Evolutionary conservation across 495 filamentous ascomycete genomes (phyloP), one percentile per base, ranked within the genome.

Genomic region (Daldinia loculata): DNA sequence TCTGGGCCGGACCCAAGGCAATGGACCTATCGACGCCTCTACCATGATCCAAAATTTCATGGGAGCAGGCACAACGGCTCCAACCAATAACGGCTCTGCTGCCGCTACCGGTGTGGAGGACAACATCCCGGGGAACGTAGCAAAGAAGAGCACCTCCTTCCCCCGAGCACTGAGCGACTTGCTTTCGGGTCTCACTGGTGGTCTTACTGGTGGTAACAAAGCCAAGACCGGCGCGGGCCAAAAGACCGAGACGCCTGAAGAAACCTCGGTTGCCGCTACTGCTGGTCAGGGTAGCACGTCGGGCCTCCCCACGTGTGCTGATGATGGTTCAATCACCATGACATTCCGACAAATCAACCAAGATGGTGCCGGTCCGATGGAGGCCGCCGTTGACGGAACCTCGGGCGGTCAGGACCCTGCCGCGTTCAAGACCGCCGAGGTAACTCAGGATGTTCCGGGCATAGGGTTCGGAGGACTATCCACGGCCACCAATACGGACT

Each of bases 371-470:
- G 85, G 84, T 1, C 84, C 84, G 1, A 72, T 85, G 9, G 75
- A 75, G 39, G 83, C 83, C 12, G 79, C 78, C 32, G 75, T 89
- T 2, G 85, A 88, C 70, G 76, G 80, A 38, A 88, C 85, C 8
- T 87, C 84, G 4, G 86, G 85, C 5, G 88, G 88, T 43, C 86
- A 82, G 0, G 82, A 88, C 65, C 59, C 76, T 6, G 69, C 77
- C 14, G 86, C 86, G 11, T 89, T 89, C 77, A 67, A 87, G 76
- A 75, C 71, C 3, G 87, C 87, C 27, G 52, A 83, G 56, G 85
- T 90, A 45, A 86, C 81, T 22, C 81, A 86, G 77, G 84, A 90
- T 74, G 84, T 90, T 6, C 87, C 87, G 15, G 87, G 88, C 29
- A 57, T 82, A 30, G 81, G 83, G 17, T 65, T 85, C 66, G 70